Base-by-base conservation (phyloP, 257 asterid species). In the Nicotiana knightiana region DNA sequence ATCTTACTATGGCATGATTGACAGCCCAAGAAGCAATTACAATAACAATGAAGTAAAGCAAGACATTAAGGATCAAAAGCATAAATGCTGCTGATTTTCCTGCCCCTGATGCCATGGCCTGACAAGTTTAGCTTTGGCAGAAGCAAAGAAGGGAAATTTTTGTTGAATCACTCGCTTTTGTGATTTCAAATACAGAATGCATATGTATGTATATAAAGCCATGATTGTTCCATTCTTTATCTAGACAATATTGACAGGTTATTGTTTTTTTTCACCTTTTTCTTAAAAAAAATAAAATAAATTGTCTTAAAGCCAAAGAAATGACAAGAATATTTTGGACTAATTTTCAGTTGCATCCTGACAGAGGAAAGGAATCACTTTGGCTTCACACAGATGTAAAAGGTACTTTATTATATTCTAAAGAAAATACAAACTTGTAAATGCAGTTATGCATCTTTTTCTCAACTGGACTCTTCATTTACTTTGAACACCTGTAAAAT, bases 81-180 rank as follows among this genome's bases (percentile, higher is more conserved):
- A 82, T 75, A 81, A 88, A 81, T 33, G 98, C 93, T 82, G 97
- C 93, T 80, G 97, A 86, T 90, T 91, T 96, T 16, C 92, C 96
- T 84, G 91, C 94, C 15, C 96, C 96, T 64, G 97, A 92, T 75
- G 97, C 98, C 99, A 96, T 96, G 73, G 62, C 33, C 87, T 85
- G 9, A 75, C 80, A 51, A 75, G 63, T 51, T 75, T 26, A 57
- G 54, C 53, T 83, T 87, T 77, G 10, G 15, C 64, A 55, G 8
- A 81, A 63, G 80, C 30, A 21, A 59, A 79, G 9, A 76, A 33
- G 9, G 18, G 61, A 71, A 46, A 24, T 6, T 46, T 21, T 48
- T 67, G 28, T 26, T 39, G 78, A n/a, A 76, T 10, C 6, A 26
- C 59, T 32, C 67, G 76, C 17, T 84, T 73, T 43, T 82, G 85